phyloP scores from a whole-genome alignment of 202 grass and related monocot species.

The Musa balbisiana region DNA sequence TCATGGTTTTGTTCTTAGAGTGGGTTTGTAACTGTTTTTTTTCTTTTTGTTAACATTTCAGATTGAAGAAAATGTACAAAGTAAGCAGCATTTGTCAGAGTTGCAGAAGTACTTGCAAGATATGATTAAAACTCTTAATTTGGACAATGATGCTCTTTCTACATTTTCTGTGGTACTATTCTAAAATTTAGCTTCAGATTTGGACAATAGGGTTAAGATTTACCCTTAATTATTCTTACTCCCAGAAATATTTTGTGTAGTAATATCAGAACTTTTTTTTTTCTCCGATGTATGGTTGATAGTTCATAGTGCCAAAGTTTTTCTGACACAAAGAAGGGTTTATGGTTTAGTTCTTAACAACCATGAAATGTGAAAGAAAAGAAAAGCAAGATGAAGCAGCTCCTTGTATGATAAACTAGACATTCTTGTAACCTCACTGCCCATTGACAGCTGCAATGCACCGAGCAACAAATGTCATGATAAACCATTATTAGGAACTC shows the following conservation, averaged over 20 bases:
- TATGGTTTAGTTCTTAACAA: too few relatives aligned
- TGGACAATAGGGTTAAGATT: slow-evolving; percentile 9
- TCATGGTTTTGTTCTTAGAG: background rate
- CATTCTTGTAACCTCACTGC: background rate
- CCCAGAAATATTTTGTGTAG: background rate
- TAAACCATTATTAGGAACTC: background rate
- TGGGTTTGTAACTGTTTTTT: background rate
- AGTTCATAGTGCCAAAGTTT: background rate
- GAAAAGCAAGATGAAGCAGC: background rate
- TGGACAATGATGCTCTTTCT: slow-evolving; percentile 35
- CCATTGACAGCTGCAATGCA: background rate
- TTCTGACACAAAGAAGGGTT: too few relatives aligned
- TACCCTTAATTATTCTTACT: background rate
- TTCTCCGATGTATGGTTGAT: background rate
- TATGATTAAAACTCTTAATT: slow-evolving; percentile 57
- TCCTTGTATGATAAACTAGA: background rate
- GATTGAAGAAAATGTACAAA: slow-evolving; percentile 52
- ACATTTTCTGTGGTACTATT: slow-evolving; percentile 42
- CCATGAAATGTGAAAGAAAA: background rate
- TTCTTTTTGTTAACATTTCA: slow-evolving; percentile 18
- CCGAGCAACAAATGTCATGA: too few relatives aligned
- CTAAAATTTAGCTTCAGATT: background rate
- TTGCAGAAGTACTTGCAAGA: slow-evolving; percentile 54
- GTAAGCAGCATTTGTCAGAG: slow-evolving; percentile 42
- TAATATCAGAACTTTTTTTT: background rate